These are phyloP conservation scores for Cladosporium sp. DNA, from an alignment of 2,329 filamentous ascomycete genomes.

Conservation along the genomic window DNA sequence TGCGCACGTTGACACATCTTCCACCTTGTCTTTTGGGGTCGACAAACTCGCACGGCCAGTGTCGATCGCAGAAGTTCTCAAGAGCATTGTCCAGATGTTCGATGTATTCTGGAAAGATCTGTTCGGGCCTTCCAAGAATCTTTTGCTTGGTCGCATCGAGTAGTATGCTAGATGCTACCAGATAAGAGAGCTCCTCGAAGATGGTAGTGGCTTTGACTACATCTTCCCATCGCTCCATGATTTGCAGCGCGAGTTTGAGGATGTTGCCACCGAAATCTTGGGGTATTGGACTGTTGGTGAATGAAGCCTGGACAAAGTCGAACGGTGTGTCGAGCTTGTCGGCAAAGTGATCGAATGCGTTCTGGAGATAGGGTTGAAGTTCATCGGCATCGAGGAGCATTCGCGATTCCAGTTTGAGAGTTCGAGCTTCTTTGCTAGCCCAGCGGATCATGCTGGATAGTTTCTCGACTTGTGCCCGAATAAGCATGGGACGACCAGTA, in stretches of 20 bases:
- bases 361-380: slow-evolving; percentile 41
- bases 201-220: slow-evolving; percentile 24
- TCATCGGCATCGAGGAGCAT: slow-evolving; percentile 41
- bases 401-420: slow-evolving; percentile 38
- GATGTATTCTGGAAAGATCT: slow-evolving; percentile 31
- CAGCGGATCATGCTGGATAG: slow-evolving; percentile 36
- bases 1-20: slow-evolving; percentile 37
- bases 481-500: slow-evolving; percentile 38
- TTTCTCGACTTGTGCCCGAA: slow-evolving; percentile 41
- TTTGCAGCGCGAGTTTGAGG: slow-evolving; percentile 36
- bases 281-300: slow-evolving; percentile 40
- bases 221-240: slow-evolving; percentile 25
- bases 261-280: slow-evolving; percentile 43
- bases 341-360: slow-evolving; percentile 45
- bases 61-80: slow-evolving; percentile 36
- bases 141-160: slow-evolving; percentile 34
- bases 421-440: slow-evolving; percentile 32
- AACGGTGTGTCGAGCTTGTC: slow-evolving; percentile 39
- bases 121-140: slow-evolving; percentile 18
- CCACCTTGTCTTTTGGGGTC: slow-evolving; percentile 13
- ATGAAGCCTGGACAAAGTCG: slow-evolving; percentile 43
- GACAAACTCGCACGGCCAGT: slow-evolving; percentile 38
- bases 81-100: slow-evolving; percentile 33
- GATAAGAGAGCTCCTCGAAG: slow-evolving; percentile 36
- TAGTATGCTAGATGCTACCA: slow-evolving; percentile 47